Base-by-base conservation (phyloP, 768 basidiomycete genomes). In the Auriscalpium microsporum region DNA sequence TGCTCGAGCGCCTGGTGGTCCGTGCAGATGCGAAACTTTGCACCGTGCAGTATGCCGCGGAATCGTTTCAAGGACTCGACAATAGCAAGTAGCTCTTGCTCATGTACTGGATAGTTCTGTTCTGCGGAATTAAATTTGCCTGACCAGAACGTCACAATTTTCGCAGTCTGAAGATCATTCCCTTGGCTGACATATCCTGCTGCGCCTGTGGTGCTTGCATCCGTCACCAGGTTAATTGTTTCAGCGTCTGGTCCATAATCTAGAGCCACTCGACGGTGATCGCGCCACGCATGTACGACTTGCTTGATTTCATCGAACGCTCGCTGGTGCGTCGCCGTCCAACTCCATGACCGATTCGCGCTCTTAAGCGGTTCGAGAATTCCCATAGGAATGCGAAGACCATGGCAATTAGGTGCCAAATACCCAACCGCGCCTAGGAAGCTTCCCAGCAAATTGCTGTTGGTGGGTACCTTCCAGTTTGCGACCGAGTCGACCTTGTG, bases 351-450 rank as follows among this genome's bases (percentile, higher is more conserved):
- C 40, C 17, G 13, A 9, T 13, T 42, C 9, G 37, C 17, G 0
- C 64, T 63, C 1, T 65, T 64, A 0, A 66, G 34, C 17, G 58
- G 53, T 4, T 42, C 40, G 8, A 42, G 40, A 14, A 42, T 9
- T 0, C 54, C 63, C 49, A 65, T 58, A 8, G 60, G 63, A 3
- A 60, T 64, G 1, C 61, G 48, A 8, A 65, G 55, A 5, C 45
- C 56, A 17, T 40, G 17, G 35, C 57, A 57, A 34, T 59, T 59
- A 3, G 50, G 49, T 0, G 64, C 63, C 1, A 58, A 48, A 53
- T 67, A 75, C 1, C 72, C 69, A 0, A 72, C 74, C 1, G 70
- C 59, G 1, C 74, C 73, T 0, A 73, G 50, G 57, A 75, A 74
- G 2, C 67, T 65, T 1, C 47, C 52, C n/a, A 73, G 47, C 6